phyloP scores from a whole-genome alignment of 2,329 filamentous ascomycete species.

The Ceratocystis papillata region DNA sequence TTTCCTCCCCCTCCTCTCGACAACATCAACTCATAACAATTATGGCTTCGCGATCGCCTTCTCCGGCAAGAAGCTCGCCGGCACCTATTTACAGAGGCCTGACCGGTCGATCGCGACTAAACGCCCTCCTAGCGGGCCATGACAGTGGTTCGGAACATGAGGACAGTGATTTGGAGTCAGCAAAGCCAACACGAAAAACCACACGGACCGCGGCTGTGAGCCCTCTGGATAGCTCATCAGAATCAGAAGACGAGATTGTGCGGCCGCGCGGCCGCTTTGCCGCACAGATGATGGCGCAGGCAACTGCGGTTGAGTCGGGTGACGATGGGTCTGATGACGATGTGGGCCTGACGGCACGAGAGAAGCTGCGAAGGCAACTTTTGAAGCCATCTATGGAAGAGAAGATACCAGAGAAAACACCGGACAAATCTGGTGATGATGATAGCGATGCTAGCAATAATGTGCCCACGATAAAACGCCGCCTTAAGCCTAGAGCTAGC shows the following conservation, averaged over 20 bases:
- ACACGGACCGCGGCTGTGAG: not conserved
- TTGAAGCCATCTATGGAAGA: conserved; percentile 28
- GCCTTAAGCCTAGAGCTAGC: conserved; percentile 23
- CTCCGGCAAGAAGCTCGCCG: conserved; percentile 12
- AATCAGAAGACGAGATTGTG: conserved; percentile 31
- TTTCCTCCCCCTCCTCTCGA: not conserved
- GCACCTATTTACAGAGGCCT: conserved; percentile 26
- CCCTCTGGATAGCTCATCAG: conserved; percentile 1
- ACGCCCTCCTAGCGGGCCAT: conserved; percentile 42
- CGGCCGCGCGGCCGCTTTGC: conserved; percentile 54
- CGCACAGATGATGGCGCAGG: conserved; percentile 46
- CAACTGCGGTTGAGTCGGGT: conserved; percentile 32
- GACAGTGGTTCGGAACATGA: conserved; percentile 43
- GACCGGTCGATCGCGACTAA: conserved; percentile 46
- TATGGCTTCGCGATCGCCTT: conserved; percentile 22
- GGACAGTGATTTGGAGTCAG: conserved; percentile 18
- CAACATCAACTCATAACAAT: not conserved
- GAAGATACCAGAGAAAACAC: conserved; percentile 28
- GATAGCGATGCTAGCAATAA: conserved; percentile 33
- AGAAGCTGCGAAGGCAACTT: conserved; percentile 19
- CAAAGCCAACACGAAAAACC: not conserved
- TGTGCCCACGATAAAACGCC: not conserved
- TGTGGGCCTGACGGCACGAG: conserved; percentile 17
- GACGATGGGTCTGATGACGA: conserved; percentile 32
- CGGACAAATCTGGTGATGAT: conserved; percentile 31